Base-by-base conservation (phyloP, 148 eudicot genomes). In the Rhododendron simsii region DNA sequence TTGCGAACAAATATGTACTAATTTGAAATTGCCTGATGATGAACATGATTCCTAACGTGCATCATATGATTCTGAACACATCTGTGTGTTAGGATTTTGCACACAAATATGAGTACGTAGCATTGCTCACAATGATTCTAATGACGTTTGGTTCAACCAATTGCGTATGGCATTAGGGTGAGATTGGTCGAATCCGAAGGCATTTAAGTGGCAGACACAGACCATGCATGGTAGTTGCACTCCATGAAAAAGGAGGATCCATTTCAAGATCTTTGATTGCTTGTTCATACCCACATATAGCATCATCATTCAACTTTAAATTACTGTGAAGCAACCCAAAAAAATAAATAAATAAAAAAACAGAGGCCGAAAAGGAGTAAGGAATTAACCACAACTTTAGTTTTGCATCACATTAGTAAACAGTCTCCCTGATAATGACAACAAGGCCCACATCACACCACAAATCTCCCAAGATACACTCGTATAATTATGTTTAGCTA, bases 211-310 rank as follows among this genome's bases (percentile, higher is more conserved):
- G 76, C 76, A 71, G 76, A 71, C 76, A 71, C 75, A 11, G 75
- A 69, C 76, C 76, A 71, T 71, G 76, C 76, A 71, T 71, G 37
- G 76, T 71, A 30, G 76, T 33, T 71, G 76, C 76, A 71, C 76
- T 33, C 10, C 76, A 71, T 30, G 76, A 71, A 71, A 65, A 71
- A 71, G 76, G 76, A 71, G 76, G 76, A 71, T 71, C 76, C 76
- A 71, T 30, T 30, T 71, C 39, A 71, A 71, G 76, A 71, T 71
- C 76, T 71, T 71, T 71, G 76, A 71, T 71, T 71, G 76, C 76
- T 71, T 71, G 76, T 71, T 71, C 76, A 71, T 30, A 33, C 39
- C 20, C 76, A 33, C 76, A 71, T 14, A 71, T 30, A 30, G 76
- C 41, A 71, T 71, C 76, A 71, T 71, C 76, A 71, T 71, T 30